phyloP scores from a whole-genome alignment of 495 filamentous ascomycete genomes.

The Friedmanniomyces simplex region DNA sequence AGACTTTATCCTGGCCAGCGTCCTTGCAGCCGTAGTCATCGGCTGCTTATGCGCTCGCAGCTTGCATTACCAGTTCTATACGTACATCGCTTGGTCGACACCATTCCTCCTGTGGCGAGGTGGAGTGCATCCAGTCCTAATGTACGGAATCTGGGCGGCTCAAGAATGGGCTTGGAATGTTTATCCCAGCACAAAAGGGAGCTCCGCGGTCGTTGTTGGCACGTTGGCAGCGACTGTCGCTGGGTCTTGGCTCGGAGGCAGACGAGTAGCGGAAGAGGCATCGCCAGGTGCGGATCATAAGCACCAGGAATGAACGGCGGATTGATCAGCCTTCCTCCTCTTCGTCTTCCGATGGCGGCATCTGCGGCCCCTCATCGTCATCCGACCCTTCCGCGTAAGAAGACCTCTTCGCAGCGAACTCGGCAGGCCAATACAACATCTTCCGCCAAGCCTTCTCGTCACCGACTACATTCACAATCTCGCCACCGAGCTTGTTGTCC shows the following conservation, averaged over 20 bases:
- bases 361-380: conserved; percentile 68
- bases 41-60: conserved; percentile 85
- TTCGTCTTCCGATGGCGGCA: conserved; percentile 67
- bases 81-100: conserved; percentile 83
- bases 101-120: conserved; percentile 85
- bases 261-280: conserved; percentile 25
- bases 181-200: conserved; percentile 77
- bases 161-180: conserved; percentile 98
- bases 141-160: conserved; percentile 62
- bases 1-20: conserved; percentile 62
- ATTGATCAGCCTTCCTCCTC: conserved; percentile 36
- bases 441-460: conserved; percentile 91
- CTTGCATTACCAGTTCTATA: conserved; percentile 95
- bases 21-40: conserved; percentile 70
- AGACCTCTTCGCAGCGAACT: conserved; percentile 55
- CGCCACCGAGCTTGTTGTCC: conserved; percentile 70
- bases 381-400: conserved; percentile 46
- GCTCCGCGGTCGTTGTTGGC: conserved; percentile 67
- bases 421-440: conserved; percentile 78
- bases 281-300: not conserved
- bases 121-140: conserved; percentile 59
- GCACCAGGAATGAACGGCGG: conserved; percentile 1
- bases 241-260: conserved; percentile 51
- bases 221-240: conserved; percentile 56
- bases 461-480: conserved; percentile 85